Evolutionary conservation across 805 yeast genomes (phyloP).

Genomic region (Ogataea methanolica): DNA sequence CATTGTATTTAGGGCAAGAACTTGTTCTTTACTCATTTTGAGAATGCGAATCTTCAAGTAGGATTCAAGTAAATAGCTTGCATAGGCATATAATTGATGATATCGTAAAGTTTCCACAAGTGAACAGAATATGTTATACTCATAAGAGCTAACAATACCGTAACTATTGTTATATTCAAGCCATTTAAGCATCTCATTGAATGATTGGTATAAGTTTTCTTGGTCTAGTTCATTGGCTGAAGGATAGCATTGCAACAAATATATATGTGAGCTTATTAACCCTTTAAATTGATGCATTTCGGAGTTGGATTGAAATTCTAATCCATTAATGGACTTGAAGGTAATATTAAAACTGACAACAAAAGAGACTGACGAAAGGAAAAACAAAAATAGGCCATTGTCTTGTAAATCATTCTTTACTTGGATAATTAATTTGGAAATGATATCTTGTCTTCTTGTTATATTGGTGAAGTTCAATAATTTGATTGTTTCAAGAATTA

Average conservation of each 20-base stretch:
- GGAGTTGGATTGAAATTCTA: constrained; percentile 15
- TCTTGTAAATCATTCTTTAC: constrained; percentile 20
- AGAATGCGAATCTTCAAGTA: constrained; percentile 2
- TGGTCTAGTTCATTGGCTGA: constrained; percentile 5
- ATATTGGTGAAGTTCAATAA: constrained; percentile 20
- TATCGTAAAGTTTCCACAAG: constrained; percentile 22
- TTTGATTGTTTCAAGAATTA: constrained; percentile 17
- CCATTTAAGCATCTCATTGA: constrained; percentile 8
- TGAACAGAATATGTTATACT: constrained; percentile 26
- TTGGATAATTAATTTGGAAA: constrained; percentile 22
- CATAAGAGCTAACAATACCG: constrained; percentile 20
- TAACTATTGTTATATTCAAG: background rate
- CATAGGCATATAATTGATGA: constrained; percentile 13
- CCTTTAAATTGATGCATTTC: constrained; percentile 5
- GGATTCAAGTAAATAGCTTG: constrained; percentile 9
- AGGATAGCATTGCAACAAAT: constrained; percentile 17
- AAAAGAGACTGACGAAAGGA: constrained; percentile 26
- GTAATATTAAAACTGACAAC: constrained; percentile 21
- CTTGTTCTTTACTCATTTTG: constrained; percentile 3
- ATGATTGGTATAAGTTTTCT: constrained; percentile 5
- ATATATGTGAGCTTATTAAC: constrained; percentile 22
- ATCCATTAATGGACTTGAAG: constrained; percentile 14
- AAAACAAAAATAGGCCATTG: constrained; percentile 26
- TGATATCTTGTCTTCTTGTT: constrained; percentile 16
- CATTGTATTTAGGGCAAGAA: background rate